Evolutionary conservation across 176 grass and related monocot species (phyloP).

Genomic region (Zea luxurians): DNA sequence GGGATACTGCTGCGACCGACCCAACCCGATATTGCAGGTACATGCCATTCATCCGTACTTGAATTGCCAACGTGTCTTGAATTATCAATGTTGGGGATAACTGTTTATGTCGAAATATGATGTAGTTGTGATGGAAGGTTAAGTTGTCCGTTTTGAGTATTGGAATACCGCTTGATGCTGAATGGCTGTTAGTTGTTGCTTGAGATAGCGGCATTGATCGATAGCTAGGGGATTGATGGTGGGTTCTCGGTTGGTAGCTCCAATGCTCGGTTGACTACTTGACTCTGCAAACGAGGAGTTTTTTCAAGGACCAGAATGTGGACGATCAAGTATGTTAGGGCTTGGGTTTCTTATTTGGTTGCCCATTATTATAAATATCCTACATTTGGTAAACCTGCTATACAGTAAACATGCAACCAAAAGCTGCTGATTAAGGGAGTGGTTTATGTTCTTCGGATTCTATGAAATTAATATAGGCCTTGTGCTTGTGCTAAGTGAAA

Average conservation of each 20-base stretch:
- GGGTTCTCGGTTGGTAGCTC: neutral
- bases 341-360: neutral
- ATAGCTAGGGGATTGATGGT: neutral
- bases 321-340: neutral
- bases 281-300: neutral
- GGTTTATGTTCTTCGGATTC: constrained; percentile 8
- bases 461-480: neutral
- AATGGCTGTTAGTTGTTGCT: neutral
- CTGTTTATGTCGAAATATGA: neutral
- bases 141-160: neutral
- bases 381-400: neutral
- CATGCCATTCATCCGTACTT: neutral
- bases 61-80: neutral
- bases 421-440: neutral
- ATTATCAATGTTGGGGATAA: neutral
- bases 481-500: neutral
- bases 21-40: constrained; percentile 91
- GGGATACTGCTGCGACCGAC: constrained; percentile 86
- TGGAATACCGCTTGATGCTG: neutral
- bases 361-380: neutral
- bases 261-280: neutral
- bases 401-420: neutral
- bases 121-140: neutral
- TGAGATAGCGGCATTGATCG: neutral
- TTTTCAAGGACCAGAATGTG: neutral